Conservation (phyloP, 306 rosid species). For the Sicyos baderoa region DNA sequence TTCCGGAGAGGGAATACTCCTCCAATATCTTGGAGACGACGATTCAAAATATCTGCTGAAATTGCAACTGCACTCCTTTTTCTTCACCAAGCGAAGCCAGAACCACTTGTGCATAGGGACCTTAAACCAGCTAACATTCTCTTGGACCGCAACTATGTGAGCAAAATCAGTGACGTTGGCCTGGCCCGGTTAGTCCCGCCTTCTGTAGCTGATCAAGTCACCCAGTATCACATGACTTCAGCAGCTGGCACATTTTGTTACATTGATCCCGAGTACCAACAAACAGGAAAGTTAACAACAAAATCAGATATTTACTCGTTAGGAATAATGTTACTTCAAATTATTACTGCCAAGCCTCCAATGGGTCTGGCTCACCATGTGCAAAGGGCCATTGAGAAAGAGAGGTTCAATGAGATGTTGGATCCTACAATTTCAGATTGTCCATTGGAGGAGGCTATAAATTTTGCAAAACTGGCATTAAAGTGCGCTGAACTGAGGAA, state of each 20-base stretch:
- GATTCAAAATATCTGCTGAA: constrained; percentile 81
- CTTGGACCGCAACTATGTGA: constrained; percentile 63
- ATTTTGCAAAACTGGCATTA: constrained; percentile 64
- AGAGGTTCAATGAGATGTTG: constrained; percentile 44
- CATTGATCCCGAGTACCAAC: constrained; percentile 97
- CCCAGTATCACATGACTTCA: constrained; percentile 80
- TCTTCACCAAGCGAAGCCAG: constrained; percentile 94
- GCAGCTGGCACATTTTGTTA: constrained; percentile 98
- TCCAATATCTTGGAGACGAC: constrained; percentile 59
- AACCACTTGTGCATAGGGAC: constrained; percentile 90
- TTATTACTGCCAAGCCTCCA: constrained; percentile 81
- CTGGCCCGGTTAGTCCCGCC: constrained; percentile 70
- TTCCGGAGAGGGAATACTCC: constrained; percentile 47
- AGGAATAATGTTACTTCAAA: constrained; percentile 76
- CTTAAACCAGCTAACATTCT: constrained; percentile 93
- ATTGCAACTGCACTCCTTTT: constrained; percentile 78
- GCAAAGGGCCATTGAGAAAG: constrained; percentile 56
- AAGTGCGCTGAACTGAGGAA: constrained; percentile 67
- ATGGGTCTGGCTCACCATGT: constrained; percentile 87
- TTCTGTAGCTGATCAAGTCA: constrained; percentile 65
- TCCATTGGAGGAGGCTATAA: constrained; percentile 65
- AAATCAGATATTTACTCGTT: constrained; percentile 78
- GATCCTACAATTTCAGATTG: constrained; percentile 72
- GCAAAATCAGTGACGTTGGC: too few species aligned
- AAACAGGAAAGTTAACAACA: constrained; percentile 67